Evolutionary conservation across 1,284 basidiomycete genomes (phyloP).

Genomic region (Ceratobasidium sp.): DNA sequence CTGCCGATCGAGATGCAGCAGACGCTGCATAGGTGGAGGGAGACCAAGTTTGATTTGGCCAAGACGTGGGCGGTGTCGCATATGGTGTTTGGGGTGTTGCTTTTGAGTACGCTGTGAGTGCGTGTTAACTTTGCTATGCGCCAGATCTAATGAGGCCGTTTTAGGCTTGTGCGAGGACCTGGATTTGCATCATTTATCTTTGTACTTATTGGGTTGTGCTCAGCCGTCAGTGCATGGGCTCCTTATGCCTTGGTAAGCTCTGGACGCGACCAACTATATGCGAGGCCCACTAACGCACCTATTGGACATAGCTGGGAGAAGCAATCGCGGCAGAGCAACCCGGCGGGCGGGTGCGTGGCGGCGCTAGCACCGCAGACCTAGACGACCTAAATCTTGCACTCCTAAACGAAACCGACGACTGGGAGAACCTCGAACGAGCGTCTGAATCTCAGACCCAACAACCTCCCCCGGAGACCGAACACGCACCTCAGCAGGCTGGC

Average conservation of each 20-base stretch:
- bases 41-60: slow-evolving; percentile 62
- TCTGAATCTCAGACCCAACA: not conserved
- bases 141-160: not conserved
- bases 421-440: slow-evolving; percentile 23
- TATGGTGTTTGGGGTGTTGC: slow-evolving; percentile 72
- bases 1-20: slow-evolving; percentile 47
- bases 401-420: slow-evolving; percentile 35
- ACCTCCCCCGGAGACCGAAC: not conserved
- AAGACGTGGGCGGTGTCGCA: slow-evolving; percentile 82
- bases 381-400: slow-evolving; percentile 41
- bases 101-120: slow-evolving; percentile 79
- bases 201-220: slow-evolving; percentile 75
- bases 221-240: slow-evolving; percentile 83
- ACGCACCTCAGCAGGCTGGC: slow-evolving; percentile 71
- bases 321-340: slow-evolving; percentile 38
- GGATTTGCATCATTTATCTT: slow-evolving; percentile 72
- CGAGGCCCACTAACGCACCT: not conserved
- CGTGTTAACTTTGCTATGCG: slow-evolving; percentile 7
- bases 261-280: not conserved
- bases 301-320: slow-evolving; percentile 16
- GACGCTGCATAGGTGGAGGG: slow-evolving; percentile 49
- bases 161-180: slow-evolving; percentile 72
- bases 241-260: slow-evolving; percentile 73
- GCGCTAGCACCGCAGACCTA: slow-evolving; percentile 25
- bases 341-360: slow-evolving; percentile 30